Evolutionary conservation across 495 filamentous ascomycete genomes (phyloP).

Genomic region (Margaritispora aquatica): DNA sequence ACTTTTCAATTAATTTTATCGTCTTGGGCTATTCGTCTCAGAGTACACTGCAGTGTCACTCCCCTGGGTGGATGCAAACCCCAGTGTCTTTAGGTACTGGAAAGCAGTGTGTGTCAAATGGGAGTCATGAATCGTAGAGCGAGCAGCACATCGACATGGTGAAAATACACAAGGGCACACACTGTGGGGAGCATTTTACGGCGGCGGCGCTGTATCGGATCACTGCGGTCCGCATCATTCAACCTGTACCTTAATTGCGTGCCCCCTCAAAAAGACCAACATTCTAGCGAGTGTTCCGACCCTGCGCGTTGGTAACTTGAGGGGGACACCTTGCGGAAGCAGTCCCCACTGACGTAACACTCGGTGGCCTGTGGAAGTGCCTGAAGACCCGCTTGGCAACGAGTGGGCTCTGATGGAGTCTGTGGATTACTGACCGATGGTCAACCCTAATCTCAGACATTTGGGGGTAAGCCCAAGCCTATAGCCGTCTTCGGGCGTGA

Average conservation of each 20-base stretch:
- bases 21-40: neutral
- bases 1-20: neutral
- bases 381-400: neutral
- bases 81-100: neutral
- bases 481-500: conserved; percentile 32
- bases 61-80: neutral
- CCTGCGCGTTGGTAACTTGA: neutral
- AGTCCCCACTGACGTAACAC: neutral
- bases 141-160: no score
- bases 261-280: neutral
- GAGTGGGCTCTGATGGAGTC: conserved; percentile 35
- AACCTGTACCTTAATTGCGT: neutral
- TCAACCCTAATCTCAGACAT: conserved; percentile 33
- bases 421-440: conserved; percentile 47
- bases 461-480: conserved; percentile 31
- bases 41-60: neutral
- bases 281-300: neutral
- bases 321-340: neutral
- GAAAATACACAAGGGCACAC: no score
- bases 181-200: no score
- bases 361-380: neutral
- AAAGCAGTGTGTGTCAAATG: neutral
- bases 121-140: neutral
- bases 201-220: neutral
- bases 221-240: neutral